Base-by-base conservation (phyloP, 1,284 basidiomycete genomes). In the Fistulina hepatica region DNA sequence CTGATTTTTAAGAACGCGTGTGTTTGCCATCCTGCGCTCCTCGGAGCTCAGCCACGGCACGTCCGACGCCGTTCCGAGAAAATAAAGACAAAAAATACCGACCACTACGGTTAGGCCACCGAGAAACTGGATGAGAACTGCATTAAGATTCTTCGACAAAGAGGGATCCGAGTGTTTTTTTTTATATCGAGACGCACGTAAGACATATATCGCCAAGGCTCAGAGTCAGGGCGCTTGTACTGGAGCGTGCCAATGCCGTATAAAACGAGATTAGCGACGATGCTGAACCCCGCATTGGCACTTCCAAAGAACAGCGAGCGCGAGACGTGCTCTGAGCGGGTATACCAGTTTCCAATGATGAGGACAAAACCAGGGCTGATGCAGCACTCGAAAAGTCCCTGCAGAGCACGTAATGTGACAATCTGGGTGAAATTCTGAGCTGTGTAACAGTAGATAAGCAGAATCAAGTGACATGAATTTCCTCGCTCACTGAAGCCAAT, bases 341-440 rank as follows among this genome's bases (percentile, higher is more conserved):
- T 42, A 20, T 46, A 48, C 44, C 45, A 46, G 15, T 38, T 46
- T 3, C 47, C 43, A 21, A 44, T 34, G 16, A 48, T 37, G 15
- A 48, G 43, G 21, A 48, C 40, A 35, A 48, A 48, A 21, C 47
- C 45, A 6, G 47, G 47, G 34, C 36, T 39, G 30, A 48, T 48
- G 38, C 42, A 44, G 26, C 47, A 48, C 34, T 48, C 43, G 20
- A 44, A 44, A 11, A 48, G 35, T 19, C 47, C 47, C 32, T 48
- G 47, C 12, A 47, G 43, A 2, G 43, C 47, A n/a, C 47, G 45
- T 4, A 47, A 37, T 13, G 26, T 34, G 12, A 45, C 30, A 13
- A 47, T 40, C 12, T 44, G 40, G n/a, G 19, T 35, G 31, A 42
- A 47, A 28, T 47, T 40, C 26, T 47, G 26, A 17, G 44, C 45